Base-by-base conservation (phyloP, 2,329 filamentous ascomycete genomes). In the Fusarium tricinctum region DNA sequence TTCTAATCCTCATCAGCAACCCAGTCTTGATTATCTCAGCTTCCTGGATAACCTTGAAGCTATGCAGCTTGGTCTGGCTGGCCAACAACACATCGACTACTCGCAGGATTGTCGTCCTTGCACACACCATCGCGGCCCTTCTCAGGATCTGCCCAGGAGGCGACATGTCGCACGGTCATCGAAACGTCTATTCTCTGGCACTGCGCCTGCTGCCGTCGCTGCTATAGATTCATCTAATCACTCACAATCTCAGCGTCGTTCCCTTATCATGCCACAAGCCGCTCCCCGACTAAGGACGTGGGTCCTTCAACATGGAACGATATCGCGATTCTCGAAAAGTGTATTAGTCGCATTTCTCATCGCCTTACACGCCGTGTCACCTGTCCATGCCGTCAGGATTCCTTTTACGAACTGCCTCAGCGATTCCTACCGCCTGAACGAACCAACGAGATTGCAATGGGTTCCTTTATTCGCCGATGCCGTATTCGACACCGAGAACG, bases 331-430 rank as follows among this genome's bases (percentile, higher is more conserved):
- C 19, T 64, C 64, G n/a, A 54, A 70, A 40, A 63, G 70, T 44
- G 49, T 80, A 63, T 59, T 84, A 53, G 65, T 83, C 59, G 49
- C 69, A 19, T 52, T 82, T 45, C 62, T 86, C 45, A 66, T 84
- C 54, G 70, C 78, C 54, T 75, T 78, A 58, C 71, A 81, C 26
- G 74, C 81, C 60, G 57, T 81, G 10, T 75, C 76, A 43, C 83
- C 86, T 10, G 82, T 80, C 26, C 77, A 81, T 40, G 92, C 91
- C 48, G 93, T 89, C 44, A 87, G 89, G 72, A 81, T 97, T 63
- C 83, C 88, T 59, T 96, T 97, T 79, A 85, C 91, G n/a, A 97
- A 97, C 80, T 99, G 95, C 81, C 84, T 97, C 30, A 79, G 84
- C 47, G 82, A 85, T 60, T 85, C 86, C 52, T 85, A 91, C 76